A percentile compares a stretch with the other conserved stretches of the same genome.
These are phyloP conservation scores for Malbranchea cinnamomea DNA, from an alignment of 2,329 filamentous ascomycete species.

Conservation along the genomic window DNA sequence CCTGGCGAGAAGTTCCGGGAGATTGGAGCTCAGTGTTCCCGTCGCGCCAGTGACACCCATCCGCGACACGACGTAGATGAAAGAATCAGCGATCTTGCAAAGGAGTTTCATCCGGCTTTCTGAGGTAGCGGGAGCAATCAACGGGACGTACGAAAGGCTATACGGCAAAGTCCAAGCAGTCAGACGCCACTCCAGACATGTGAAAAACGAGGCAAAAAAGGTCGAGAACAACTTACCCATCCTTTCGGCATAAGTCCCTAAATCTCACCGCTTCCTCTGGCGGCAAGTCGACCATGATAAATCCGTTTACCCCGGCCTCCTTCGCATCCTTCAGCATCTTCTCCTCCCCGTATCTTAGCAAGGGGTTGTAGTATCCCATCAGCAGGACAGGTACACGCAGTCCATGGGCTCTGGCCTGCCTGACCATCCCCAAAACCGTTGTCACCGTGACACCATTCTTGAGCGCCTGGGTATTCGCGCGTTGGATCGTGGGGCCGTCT, in stretches of 20 bases:
- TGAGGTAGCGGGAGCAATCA: constrained; percentile 88
- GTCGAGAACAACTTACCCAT: constrained; percentile 40
- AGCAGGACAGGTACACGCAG: constrained; percentile 71
- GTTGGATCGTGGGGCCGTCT: constrained; percentile 94
- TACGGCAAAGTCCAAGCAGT: not conserved
- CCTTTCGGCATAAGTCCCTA: constrained; percentile 65
- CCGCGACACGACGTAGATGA: constrained; percentile 95
- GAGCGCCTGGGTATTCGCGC: constrained; percentile 79
- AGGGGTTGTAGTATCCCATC: constrained; percentile 98
- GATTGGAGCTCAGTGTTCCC: constrained; percentile 63
- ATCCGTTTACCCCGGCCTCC: constrained; percentile 77
- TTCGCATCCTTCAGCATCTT: constrained; percentile 70
- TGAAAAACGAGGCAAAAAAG: not conserved
- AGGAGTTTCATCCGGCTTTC: constrained; percentile 88
- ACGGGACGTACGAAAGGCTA: constrained; percentile 84
- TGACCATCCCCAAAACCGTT: constrained; percentile 68
- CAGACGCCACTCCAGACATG: not conserved
- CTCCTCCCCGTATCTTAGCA: constrained; percentile 89
- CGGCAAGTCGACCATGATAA: constrained; percentile 90
- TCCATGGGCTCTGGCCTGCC: constrained; percentile 60
- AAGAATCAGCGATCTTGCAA: constrained; percentile 92
- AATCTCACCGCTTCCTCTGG: constrained; percentile 93
- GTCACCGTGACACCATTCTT: constrained; percentile 75
- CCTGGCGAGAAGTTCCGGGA: constrained; percentile 66
- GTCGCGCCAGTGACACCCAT: constrained; percentile 93